Conservation (phyloP, 2,329 filamentous ascomycete species). For the Aspergillus bombycis region DNA sequence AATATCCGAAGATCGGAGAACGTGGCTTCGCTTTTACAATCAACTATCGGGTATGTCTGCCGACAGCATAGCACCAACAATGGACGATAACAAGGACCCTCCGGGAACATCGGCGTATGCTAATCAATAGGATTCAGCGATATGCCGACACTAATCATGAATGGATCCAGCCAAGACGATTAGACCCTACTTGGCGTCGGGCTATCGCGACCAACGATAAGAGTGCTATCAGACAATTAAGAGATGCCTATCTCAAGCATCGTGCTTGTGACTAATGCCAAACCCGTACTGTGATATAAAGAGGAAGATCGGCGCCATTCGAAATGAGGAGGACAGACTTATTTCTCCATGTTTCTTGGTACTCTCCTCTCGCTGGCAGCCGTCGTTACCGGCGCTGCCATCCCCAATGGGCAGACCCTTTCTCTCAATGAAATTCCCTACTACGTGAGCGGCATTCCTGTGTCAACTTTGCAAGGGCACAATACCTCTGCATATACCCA, state of each 20-base stretch:
- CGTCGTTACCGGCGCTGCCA: conserved; percentile 1
- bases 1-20: background rate
- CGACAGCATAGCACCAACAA: background rate
- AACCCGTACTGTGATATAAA: background rate
- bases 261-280: background rate
- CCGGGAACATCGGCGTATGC: background rate
- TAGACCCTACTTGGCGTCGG: conserved; percentile 4
- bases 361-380: conserved; percentile 4
- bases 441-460: conserved; percentile 27
- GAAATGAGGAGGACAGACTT: background rate
- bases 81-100: background rate
- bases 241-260: background rate
- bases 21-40: background rate
- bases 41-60: background rate
- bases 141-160: background rate
- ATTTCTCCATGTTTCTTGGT: conserved; percentile 3
- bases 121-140: background rate
- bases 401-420: conserved; percentile 10
- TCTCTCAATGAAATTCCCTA: conserved; percentile 35
- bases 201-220: conserved; percentile 4
- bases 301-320: background rate
- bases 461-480: conserved; percentile 16
- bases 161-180: background rate
- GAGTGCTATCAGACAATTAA: background rate
- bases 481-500: conserved; percentile 3